Conservation (phyloP, 768 basidiomycete genomes). For the Trametes gibbosa region DNA sequence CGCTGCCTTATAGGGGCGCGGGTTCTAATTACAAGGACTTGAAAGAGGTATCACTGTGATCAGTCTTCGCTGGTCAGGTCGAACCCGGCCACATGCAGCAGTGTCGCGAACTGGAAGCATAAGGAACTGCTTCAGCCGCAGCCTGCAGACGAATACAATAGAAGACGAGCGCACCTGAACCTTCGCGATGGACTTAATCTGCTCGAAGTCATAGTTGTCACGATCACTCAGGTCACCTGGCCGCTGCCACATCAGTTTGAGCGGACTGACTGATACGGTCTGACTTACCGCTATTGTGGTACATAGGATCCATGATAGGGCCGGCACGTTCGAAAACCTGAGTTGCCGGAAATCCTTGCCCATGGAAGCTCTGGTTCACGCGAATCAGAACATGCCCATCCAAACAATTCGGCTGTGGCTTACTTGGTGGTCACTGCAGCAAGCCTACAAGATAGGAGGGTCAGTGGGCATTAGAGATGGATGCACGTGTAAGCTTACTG, state of each 20-base stretch:
- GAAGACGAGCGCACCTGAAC: slow-evolving; percentile 55
- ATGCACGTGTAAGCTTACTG: slow-evolving; percentile 52
- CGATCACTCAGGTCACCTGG: slow-evolving; percentile 79
- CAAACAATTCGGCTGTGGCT: neutral
- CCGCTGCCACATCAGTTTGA: neutral
- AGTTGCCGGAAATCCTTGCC: slow-evolving; percentile 82
- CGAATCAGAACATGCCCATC: neutral
- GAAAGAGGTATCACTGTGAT: slow-evolving; percentile 45
- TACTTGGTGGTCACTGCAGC: slow-evolving; percentile 92
- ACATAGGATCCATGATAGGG: slow-evolving; percentile 84
- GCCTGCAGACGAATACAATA: neutral
- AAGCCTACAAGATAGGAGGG: slow-evolving; percentile 49
- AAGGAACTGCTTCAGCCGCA: neutral
- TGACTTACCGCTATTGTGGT: slow-evolving; percentile 71
- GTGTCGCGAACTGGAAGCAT: neutral
- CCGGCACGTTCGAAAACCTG: slow-evolving; percentile 89
- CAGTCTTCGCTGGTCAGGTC: neutral
- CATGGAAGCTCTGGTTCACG: slow-evolving; percentile 61
- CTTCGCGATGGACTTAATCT: slow-evolving; percentile 81
- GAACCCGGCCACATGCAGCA: slow-evolving; percentile 9
- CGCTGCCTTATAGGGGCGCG: no score
- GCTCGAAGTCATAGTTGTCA: slow-evolving; percentile 78
- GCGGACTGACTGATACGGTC: neutral
- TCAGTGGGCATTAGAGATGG: neutral
- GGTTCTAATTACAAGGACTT: slow-evolving; percentile 74